Percentiles rank a stretch among this genome's conserved stretches.
phyloP scores from a whole-genome alignment of 805 yeast species.

The Barnettozyma californica region DNA sequence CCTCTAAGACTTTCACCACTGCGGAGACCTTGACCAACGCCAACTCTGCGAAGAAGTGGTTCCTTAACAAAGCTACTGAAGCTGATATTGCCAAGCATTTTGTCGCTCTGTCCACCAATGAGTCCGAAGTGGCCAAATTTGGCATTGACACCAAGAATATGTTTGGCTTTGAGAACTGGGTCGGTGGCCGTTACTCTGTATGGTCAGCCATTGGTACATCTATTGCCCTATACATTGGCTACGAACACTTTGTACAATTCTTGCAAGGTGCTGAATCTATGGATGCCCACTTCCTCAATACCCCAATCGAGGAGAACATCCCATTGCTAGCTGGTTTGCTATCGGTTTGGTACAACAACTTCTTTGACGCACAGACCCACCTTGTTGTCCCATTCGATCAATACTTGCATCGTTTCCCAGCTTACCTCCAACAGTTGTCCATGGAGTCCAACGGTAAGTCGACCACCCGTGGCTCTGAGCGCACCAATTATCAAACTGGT shows the following conservation, averaged over 20 bases:
- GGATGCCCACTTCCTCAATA: conserved; percentile 79
- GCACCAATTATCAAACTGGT: conserved; percentile 94
- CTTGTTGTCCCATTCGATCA: conserved; percentile 98
- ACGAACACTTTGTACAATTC: conserved; percentile 86
- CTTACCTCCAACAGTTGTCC: conserved; percentile 95
- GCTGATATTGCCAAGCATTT: conserved; percentile 92
- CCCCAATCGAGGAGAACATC: conserved; percentile 88
- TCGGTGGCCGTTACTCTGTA: conserved; percentile 99
- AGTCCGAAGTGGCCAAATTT: conserved; percentile 82
- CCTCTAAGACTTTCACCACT: conserved; percentile 98
- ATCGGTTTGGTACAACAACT: conserved; percentile 98
- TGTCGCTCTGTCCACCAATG: conserved; percentile 94
- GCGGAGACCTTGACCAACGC: conserved; percentile 98
- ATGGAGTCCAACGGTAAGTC: conserved; percentile 99
- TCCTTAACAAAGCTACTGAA: conserved; percentile 61
- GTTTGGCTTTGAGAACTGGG: conserved; percentile 99
- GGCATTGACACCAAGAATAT: conserved; percentile 97
- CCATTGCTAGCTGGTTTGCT: conserved; percentile 91
- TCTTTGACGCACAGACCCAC: conserved; percentile 97
- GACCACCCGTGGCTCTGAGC: conserved; percentile 86
- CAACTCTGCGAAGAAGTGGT: conserved; percentile 92
- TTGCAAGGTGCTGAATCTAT: conserved; percentile 97
- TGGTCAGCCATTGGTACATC: conserved; percentile 99
- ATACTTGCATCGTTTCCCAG: conserved; percentile 98
- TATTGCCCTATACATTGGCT: conserved; percentile 92